Percentiles rank a stretch among this genome's conserved stretches.
These are phyloP conservation scores for Nemania sp. DNA, from an alignment of 2,329 filamentous ascomycete genomes.

Conservation along the genomic window DNA sequence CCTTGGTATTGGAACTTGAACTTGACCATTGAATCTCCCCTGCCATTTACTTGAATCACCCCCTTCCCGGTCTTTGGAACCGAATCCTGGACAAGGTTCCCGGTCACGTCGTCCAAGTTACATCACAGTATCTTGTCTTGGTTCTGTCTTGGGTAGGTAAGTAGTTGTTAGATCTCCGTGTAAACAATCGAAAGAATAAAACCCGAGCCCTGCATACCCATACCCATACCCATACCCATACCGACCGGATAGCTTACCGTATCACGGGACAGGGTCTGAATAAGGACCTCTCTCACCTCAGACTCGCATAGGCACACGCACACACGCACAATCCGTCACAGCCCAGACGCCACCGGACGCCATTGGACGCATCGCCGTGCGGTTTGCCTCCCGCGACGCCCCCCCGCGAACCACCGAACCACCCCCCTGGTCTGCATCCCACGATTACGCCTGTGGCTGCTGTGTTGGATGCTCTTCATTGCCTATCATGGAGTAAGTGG, in stretches of 20 bases:
- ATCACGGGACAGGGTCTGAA: constrained; percentile 28
- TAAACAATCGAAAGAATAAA: constrained; percentile 3
- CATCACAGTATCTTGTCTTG: background rate
- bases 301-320: constrained; percentile 11
- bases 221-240: too few species aligned
- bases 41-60: constrained; percentile 14
- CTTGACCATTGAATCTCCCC: constrained; percentile 4
- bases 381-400: constrained; percentile 23
- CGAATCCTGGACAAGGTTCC: constrained; percentile 8
- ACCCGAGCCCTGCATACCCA: constrained; percentile 21
- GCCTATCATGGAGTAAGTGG: constrained; percentile 43
- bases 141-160: background rate
- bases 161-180: background rate
- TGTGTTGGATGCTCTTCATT: constrained; percentile 29
- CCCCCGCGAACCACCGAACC: too few species aligned
- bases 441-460: constrained; percentile 35
- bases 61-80: constrained; percentile 1
- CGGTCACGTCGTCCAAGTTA: constrained; percentile 6
- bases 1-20: background rate
- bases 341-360: too few species aligned
- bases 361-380: constrained; percentile 35
- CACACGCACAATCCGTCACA: background rate
- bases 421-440: constrained; percentile 19
- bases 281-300: constrained; percentile 27
- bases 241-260: constrained; percentile 20